Evolutionary conservation across 2,329 filamentous ascomycete genomes (phyloP).

Genomic region (Hypoxylon rubiginosum): DNA sequence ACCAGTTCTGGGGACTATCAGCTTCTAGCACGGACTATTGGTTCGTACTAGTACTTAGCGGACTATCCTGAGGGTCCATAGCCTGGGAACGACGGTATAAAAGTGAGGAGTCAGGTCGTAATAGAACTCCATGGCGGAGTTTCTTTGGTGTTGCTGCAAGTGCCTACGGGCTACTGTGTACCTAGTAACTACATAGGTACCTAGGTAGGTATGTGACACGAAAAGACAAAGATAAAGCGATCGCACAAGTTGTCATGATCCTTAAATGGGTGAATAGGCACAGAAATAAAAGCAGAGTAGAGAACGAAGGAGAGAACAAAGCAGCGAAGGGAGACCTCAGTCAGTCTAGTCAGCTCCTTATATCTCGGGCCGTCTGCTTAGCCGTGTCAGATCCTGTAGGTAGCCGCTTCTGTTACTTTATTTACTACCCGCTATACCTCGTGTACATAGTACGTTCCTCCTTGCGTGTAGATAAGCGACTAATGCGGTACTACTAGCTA

Average conservation of each 20-base stretch:
- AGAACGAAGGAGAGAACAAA: background rate
- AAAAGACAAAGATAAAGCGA: background rate
- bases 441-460: constrained; percentile 26
- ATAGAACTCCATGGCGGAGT: background rate
- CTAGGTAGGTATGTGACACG: no score
- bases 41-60: constrained; percentile 19
- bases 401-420: constrained; percentile 8
- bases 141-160: background rate
- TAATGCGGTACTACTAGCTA: constrained; percentile 20
- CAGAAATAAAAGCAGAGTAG: background rate
- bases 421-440: constrained; percentile 7
- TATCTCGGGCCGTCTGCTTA: constrained; percentile 21
- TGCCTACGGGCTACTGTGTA: background rate
- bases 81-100: constrained; percentile 3
- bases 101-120: constrained; percentile 10
- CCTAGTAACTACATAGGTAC: no score
- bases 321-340: background rate
- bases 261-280: background rate
- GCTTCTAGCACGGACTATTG: constrained; percentile 24
- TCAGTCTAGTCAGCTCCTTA: constrained; percentile 15
- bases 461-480: constrained; percentile 11
- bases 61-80: constrained; percentile 14
- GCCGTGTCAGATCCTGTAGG: constrained; percentile 15
- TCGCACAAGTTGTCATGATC: background rate
- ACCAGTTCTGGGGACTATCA: constrained; percentile 12